Conservation (phyloP, 495 filamentous ascomycete species). For the Neurospora sp. region DNA sequence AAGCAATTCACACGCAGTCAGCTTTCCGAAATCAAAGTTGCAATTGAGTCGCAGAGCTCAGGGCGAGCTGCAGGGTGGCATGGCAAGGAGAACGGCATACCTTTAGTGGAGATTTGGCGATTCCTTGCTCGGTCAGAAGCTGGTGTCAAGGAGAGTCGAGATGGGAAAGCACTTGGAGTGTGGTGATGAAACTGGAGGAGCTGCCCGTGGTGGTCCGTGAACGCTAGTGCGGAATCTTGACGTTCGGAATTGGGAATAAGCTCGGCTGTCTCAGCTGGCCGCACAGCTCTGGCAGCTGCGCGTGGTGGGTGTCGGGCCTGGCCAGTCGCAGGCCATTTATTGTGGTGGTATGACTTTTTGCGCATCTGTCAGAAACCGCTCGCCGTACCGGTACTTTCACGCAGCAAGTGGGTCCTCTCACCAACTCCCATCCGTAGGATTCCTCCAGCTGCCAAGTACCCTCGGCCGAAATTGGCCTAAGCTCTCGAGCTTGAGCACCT, state of each 20-base stretch:
- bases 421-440: not conserved
- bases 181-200: not conserved
- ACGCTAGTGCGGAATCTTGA: constrained; percentile 1
- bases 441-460: not conserved
- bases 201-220: not conserved
- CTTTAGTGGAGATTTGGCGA: constrained; percentile 14
- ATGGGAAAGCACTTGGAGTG: not conserved
- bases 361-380: not conserved
- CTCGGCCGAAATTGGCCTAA: not conserved
- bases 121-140: not conserved
- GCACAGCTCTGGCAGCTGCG: not conserved
- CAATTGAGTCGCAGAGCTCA: not conserved
- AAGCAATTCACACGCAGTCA: not conserved
- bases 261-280: not conserved
- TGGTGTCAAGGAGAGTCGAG: constrained; percentile 1
- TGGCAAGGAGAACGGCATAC: not conserved
- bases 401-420: not conserved
- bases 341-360: constrained; percentile 17
- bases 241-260: not conserved
- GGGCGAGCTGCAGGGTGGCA: not conserved
- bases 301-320: not conserved
- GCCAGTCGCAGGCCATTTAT: not conserved
- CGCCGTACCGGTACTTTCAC: constrained; percentile 2
- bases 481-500: not conserved
- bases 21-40: not conserved